These are phyloP conservation scores for Dendrothele bispora DNA, from an alignment of 768 basidiomycete species.

Conservation along the genomic window DNA sequence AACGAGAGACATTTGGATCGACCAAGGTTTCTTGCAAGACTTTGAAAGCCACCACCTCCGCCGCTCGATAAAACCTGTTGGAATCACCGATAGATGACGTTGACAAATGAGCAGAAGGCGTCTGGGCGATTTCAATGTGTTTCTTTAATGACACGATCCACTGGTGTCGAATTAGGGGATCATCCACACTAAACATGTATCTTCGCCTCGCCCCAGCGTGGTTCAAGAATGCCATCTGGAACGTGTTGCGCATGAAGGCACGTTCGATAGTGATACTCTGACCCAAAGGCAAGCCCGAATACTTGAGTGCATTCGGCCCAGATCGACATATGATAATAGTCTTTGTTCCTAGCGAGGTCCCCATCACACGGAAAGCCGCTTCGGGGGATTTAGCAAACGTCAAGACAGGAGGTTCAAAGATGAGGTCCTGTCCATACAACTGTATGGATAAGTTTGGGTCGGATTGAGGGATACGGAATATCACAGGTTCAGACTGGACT, in stretches of 20 bases:
- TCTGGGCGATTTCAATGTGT: conserved; percentile 56
- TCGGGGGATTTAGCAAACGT: conserved; percentile 77
- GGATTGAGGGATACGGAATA: conserved; percentile 79
- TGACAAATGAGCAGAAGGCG: conserved; percentile 25
- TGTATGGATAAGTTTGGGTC: conserved; percentile 85
- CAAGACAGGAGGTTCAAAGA: conserved; percentile 84
- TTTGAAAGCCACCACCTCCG: conserved; percentile 75
- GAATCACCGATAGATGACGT: conserved; percentile 36
- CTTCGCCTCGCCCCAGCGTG: conserved; percentile 68
- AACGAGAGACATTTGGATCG: conserved; percentile 25
- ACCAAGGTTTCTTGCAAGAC: conserved; percentile 86
- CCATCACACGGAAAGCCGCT: conserved; percentile 88
- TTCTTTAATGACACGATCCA: conserved; percentile 71
- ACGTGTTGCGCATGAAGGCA: conserved; percentile 95
- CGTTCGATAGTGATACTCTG: conserved; percentile 80
- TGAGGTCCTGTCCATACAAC: conserved; percentile 83
- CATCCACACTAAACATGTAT: conserved; percentile 94
- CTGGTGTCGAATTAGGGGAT: conserved; percentile 70
- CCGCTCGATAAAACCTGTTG: conserved; percentile 59
- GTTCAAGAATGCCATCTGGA: conserved; percentile 85
- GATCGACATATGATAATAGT: conserved; percentile 81
- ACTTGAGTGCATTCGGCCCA: conserved; percentile 81
- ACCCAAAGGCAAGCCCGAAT: conserved; percentile 79
- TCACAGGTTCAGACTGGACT: conserved; percentile 83
- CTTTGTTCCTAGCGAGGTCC: conserved; percentile 80